A percentile compares a stretch with the other conserved stretches of the same genome.
Conservation (phyloP, 2,329 filamentous ascomycete genomes). For the Scedosporium dehoogii region DNA sequence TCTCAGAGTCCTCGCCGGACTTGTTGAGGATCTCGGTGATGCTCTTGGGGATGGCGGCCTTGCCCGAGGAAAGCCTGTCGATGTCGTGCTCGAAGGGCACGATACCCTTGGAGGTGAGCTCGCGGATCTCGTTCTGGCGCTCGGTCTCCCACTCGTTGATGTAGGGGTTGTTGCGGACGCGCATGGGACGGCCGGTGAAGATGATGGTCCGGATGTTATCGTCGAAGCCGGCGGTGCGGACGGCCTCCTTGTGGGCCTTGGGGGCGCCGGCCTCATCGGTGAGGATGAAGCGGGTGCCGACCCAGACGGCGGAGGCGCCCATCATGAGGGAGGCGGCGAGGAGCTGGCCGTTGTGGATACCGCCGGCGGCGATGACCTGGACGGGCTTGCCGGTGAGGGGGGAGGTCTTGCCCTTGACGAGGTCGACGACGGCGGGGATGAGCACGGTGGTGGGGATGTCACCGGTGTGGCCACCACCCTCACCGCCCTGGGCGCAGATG, state of each 20-base stretch:
- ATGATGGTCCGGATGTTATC: slow-evolving; percentile 97
- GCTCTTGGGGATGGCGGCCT: slow-evolving; percentile 39
- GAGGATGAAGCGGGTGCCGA: slow-evolving; percentile 92
- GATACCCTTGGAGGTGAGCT: slow-evolving; percentile 77
- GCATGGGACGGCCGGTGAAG: slow-evolving; percentile 92
- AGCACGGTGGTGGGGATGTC: slow-evolving; percentile 86
- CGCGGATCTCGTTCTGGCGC: slow-evolving; percentile 80
- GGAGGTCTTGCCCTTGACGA: slow-evolving; percentile 71
- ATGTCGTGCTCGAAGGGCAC: slow-evolving; percentile 93
- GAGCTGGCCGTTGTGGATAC: slow-evolving; percentile 85
- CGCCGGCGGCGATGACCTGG: slow-evolving; percentile 86
- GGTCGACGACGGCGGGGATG: slow-evolving; percentile 82
- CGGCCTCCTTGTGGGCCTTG: slow-evolving; percentile 88
- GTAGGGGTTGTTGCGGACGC: slow-evolving; percentile 88
- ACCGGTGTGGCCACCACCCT: slow-evolving; percentile 94
- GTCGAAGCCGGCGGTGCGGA: slow-evolving; percentile 82
- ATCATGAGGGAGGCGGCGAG: slow-evolving; percentile 87
- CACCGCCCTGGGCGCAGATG: slow-evolving; percentile 96
- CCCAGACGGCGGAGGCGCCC: slow-evolving; percentile 87
- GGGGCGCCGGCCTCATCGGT: slow-evolving; percentile 90
- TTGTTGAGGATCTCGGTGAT: slow-evolving; percentile 60
- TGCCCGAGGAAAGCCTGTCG: slow-evolving; percentile 62
- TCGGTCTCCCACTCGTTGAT: slow-evolving; percentile 96
- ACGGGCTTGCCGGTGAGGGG: slow-evolving; percentile 81
- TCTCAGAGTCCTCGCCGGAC: slow-evolving; percentile 55